Evolutionary conservation across 441 rosid genomes (phyloP).

Genomic region (Gossypium trilobum): DNA sequence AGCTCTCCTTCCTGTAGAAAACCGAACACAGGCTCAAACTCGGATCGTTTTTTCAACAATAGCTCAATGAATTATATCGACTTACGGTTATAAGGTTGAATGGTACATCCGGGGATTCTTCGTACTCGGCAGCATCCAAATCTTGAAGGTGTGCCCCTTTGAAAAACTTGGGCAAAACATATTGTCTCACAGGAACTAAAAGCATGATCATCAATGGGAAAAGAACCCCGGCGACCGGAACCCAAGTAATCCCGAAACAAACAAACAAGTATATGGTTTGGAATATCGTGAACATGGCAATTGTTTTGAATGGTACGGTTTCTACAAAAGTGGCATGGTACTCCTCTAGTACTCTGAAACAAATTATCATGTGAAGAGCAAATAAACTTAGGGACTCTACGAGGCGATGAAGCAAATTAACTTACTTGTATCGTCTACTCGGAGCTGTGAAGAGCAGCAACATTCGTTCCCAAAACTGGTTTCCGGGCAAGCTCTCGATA

Average conservation of each 20-base stretch:
- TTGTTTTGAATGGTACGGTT: conserved; percentile 58
- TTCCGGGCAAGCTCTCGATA: conserved; percentile 60
- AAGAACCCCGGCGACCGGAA: conserved; percentile 59
- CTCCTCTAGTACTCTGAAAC: conserved; percentile 49
- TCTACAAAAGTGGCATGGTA: conserved; percentile 55
- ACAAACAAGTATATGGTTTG: conserved; percentile 44
- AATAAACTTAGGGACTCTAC: neutral
- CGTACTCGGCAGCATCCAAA: conserved; percentile 60
- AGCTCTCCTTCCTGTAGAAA: conserved; percentile 33
- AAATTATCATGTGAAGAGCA: neutral
- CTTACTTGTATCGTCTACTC: conserved; percentile 61
- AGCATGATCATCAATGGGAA: conserved; percentile 65
- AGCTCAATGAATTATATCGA: neutral
- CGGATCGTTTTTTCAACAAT: neutral
- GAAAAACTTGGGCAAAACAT: conserved; percentile 49
- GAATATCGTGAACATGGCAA: conserved; percentile 44
- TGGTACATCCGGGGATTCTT: conserved; percentile 49
- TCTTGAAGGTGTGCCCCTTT: conserved; percentile 59
- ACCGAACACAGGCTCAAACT: neutral
- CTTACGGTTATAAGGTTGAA: conserved; percentile 45
- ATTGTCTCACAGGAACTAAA: conserved; percentile 58
- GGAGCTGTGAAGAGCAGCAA: conserved; percentile 53
- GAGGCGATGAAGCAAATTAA: neutral
- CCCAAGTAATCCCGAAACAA: conserved; percentile 63
- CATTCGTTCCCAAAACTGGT: conserved; percentile 65